A percentile compares a stretch with the other conserved stretches of the same genome.
Evolutionary conservation across 768 basidiomycete genomes (phyloP).

Genomic region (Mycena maculata): DNA sequence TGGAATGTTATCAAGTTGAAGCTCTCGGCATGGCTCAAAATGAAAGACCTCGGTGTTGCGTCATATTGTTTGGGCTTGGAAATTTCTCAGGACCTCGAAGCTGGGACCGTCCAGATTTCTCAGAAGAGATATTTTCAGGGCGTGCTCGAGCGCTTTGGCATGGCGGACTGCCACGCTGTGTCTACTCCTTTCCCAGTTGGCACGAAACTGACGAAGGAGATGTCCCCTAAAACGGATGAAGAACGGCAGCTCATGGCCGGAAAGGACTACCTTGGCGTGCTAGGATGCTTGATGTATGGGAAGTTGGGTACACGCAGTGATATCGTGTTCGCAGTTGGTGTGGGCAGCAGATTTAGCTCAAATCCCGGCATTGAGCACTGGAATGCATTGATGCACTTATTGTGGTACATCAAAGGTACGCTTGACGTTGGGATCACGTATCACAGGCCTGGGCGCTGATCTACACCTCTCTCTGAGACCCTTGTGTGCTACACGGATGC

Average conservation of each 20-base stretch:
- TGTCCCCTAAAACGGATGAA: neutral
- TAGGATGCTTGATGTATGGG: neutral
- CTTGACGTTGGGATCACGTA: neutral
- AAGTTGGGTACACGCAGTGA: neutral
- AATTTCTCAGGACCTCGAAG: neutral
- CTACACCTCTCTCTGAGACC: neutral
- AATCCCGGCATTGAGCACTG: constrained; percentile 3
- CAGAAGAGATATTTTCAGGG: constrained; percentile 4
- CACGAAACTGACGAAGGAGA: neutral
- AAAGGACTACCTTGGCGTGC: neutral
- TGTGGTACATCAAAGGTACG: neutral
- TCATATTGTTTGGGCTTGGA: neutral
- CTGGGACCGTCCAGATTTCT: neutral
- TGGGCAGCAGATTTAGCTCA: neutral
- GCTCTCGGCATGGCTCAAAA: neutral
- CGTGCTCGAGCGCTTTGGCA: neutral
- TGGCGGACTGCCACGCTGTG: neutral
- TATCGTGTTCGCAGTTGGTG: neutral
- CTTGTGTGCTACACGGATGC: neutral
- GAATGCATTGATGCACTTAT: neutral
- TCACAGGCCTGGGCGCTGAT: neutral
- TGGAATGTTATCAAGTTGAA: neutral
- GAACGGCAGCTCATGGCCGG: neutral
- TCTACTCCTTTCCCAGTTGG: constrained; percentile 1
- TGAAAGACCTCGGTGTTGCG: constrained; percentile 3